phyloP scores from a whole-genome alignment of 2,329 filamentous ascomycete genomes.

The Aspergillus fumigatiaffinis region DNA sequence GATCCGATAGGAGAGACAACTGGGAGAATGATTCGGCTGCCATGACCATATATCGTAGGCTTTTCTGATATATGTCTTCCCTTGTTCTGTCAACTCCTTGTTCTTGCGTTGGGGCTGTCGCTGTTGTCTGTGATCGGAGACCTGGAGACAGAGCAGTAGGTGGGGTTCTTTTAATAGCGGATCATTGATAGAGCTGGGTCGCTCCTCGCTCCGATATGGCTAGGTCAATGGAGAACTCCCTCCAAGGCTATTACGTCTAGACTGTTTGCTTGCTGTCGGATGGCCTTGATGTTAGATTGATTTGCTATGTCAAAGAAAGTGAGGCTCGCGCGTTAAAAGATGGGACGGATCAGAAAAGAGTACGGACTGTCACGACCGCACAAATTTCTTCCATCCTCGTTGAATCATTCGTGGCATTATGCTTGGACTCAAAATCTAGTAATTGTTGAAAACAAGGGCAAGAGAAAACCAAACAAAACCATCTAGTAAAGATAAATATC shows the following conservation, averaged over 20 bases:
- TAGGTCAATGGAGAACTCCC: neutral
- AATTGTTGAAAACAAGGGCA: neutral
- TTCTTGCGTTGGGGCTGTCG: neutral
- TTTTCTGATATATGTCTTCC: neutral
- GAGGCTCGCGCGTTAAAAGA: neutral
- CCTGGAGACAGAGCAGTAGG: neutral
- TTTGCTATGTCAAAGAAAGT: neutral
- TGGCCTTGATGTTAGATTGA: neutral
- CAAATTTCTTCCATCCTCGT: neutral
- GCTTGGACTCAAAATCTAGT: neutral
- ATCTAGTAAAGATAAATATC: neutral
- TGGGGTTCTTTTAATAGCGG: neutral
- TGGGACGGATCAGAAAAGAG: neutral
- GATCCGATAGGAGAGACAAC: slow-evolving; percentile 47
- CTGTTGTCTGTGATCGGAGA: neutral
- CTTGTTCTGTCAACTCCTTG: neutral
- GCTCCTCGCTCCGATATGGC: neutral
- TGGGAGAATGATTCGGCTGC: slow-evolving; percentile 1
- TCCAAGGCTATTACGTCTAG: neutral
- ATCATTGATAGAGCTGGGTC: neutral
- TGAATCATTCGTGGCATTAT: neutral
- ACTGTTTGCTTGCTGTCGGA: neutral
- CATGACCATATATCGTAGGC: neutral
- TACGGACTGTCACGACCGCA: neutral
- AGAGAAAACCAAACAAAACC: neutral